These are phyloP conservation scores for Rhizopus arrhizus DNA, from an alignment of 371 early-diverging fungal species.

Conservation along the genomic window DNA sequence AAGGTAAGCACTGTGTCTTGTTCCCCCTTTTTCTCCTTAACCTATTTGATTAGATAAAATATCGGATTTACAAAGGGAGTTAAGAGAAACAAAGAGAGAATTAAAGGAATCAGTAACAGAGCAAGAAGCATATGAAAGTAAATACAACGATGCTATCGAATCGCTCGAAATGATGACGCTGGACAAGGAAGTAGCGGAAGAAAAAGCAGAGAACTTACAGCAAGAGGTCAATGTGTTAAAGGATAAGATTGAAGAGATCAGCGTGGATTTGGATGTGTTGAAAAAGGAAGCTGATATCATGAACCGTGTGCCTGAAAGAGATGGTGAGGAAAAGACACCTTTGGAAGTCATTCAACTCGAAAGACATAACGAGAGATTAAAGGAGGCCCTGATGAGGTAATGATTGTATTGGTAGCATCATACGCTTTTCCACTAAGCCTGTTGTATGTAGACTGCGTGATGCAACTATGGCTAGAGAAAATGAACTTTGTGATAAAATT, in stretches of 20 bases:
- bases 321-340: constrained; percentile 49
- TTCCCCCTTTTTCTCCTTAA: not conserved
- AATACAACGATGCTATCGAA: constrained; percentile 73
- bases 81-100: constrained; percentile 62
- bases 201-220: constrained; percentile 76
- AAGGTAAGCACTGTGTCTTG: constrained; percentile 32
- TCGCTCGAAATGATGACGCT: constrained; percentile 83
- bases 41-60: constrained; percentile 52
- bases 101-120: constrained; percentile 61
- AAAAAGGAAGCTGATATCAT: constrained; percentile 62
- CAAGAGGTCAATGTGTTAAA: constrained; percentile 76
- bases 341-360: constrained; percentile 71
- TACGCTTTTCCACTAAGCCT: too few species aligned
- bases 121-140: constrained; percentile 67
- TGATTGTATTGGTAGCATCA: not conserved
- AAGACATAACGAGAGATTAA: constrained; percentile 84
- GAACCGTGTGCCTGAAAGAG: constrained; percentile 37
- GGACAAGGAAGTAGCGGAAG: constrained; percentile 93
- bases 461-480: constrained; percentile 72
- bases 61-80: constrained; percentile 72
- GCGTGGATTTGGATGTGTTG: constrained; percentile 71
- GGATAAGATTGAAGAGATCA: constrained; percentile 82
- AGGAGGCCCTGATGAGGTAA: constrained; percentile 80
- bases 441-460: constrained; percentile 70
- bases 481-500: constrained; percentile 63